These are phyloP conservation scores for Aspergillus piperis DNA, from an alignment of 2,329 filamentous ascomycete species.

Conservation along the genomic window DNA sequence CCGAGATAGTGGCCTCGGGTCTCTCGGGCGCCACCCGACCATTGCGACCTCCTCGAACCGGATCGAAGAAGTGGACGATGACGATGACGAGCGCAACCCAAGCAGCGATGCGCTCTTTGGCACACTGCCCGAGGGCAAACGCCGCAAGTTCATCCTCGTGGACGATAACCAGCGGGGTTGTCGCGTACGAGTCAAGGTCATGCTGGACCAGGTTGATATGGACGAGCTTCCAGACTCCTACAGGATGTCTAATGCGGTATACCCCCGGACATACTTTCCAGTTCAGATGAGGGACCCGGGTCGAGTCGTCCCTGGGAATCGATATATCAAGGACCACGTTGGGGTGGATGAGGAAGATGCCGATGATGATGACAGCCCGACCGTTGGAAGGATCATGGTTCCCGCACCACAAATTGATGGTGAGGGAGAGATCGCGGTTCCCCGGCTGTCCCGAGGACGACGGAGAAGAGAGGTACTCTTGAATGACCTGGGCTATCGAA, in stretches of 20 bases:
- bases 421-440: constrained; percentile 74
- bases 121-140: constrained; percentile 83
- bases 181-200: constrained; percentile 84
- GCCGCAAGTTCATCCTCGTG: constrained; percentile 94
- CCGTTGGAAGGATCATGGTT: constrained; percentile 53
- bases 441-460: constrained; percentile 68
- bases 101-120: constrained; percentile 73
- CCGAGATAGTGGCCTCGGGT: constrained; percentile 55
- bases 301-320: constrained; percentile 66
- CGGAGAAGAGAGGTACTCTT: constrained; percentile 83
- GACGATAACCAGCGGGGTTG: constrained; percentile 82
- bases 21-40: constrained; percentile 35
- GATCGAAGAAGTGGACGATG: constrained; percentile 23
- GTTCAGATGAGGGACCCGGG: constrained; percentile 88
- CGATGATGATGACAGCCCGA: constrained; percentile 36
- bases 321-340: constrained; percentile 72
- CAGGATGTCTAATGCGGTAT: constrained; percentile 85
- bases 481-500: constrained; percentile 90
- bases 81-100: constrained; percentile 33
- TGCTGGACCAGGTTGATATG: constrained; percentile 89
- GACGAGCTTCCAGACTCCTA: constrained; percentile 96
- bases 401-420: constrained; percentile 65
- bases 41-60: constrained; percentile 39
- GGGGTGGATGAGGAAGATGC: constrained; percentile 49
- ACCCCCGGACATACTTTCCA: constrained; percentile 86